A percentile compares a stretch with the other conserved stretches of the same genome.
These are phyloP conservation scores for Aspergillus quadrilineatus DNA, from an alignment of 2,329 filamentous ascomycete species.

Conservation along the genomic window DNA sequence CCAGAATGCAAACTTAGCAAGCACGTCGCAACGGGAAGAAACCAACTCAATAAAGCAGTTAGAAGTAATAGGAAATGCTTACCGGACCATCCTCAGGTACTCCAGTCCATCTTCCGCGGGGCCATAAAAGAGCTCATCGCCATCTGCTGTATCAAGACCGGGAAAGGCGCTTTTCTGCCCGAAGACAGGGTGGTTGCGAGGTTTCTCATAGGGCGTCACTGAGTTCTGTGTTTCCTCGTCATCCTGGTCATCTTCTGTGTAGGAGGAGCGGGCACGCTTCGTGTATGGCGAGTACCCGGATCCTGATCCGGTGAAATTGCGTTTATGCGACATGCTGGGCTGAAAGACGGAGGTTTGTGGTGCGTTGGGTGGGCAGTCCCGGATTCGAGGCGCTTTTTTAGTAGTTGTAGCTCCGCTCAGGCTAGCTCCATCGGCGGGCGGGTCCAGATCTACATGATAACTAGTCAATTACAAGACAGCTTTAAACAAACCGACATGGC, in stretches of 20 bases:
- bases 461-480: too few species aligned
- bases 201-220: constrained; percentile 34
- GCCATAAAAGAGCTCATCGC: constrained; percentile 64
- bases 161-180: constrained; percentile 73
- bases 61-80: constrained; percentile 42
- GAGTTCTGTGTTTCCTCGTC: constrained; percentile 18
- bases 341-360: neutral
- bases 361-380: neutral
- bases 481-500: too few species aligned
- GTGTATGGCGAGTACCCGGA: constrained; percentile 19
- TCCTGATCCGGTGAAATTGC: constrained; percentile 27
- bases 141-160: constrained; percentile 50
- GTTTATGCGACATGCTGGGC: constrained; percentile 34
- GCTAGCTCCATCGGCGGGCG: neutral
- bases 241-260: constrained; percentile 31
- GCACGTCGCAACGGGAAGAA: constrained; percentile 3
- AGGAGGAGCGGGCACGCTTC: constrained; percentile 34
- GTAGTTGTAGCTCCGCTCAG: neutral
- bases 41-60: constrained; percentile 1
- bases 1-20: constrained; percentile 11
- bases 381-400: neutral
- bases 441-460: neutral
- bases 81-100: constrained; percentile 72
- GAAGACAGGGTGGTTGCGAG: constrained; percentile 61
- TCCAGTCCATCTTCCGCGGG: constrained; percentile 67